phyloP scores from a whole-genome alignment of 768 basidiomycete genomes.

The Tricholoma sp. region DNA sequence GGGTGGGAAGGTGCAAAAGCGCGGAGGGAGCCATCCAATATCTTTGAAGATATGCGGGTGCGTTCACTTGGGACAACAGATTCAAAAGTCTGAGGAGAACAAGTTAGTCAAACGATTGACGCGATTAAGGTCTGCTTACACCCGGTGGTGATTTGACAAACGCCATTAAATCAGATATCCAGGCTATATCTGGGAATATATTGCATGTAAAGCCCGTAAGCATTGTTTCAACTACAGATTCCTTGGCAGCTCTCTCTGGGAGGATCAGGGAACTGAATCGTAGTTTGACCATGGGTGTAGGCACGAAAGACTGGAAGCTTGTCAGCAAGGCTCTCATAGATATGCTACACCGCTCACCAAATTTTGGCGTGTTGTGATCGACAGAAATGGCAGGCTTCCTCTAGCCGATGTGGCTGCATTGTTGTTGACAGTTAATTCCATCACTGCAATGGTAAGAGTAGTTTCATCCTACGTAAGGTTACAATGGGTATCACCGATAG shows the following conservation, averaged over 20 bases:
- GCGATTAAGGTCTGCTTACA: slow-evolving; percentile 40
- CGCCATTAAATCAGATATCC: slow-evolving; percentile 52
- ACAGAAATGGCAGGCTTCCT: slow-evolving; percentile 38
- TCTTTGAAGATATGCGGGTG: slow-evolving; percentile 61
- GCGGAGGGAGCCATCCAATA: slow-evolving; percentile 65
- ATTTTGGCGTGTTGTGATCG: slow-evolving; percentile 50
- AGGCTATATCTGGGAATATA: slow-evolving; percentile 55
- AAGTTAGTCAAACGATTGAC: neutral
- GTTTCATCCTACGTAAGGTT: slow-evolving; percentile 58
- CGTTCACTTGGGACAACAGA: slow-evolving; percentile 87
- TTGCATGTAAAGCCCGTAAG: slow-evolving; percentile 62
- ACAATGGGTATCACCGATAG: neutral
- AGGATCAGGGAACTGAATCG: slow-evolving; percentile 62
- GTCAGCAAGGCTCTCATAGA: neutral
- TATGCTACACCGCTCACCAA: slow-evolving; percentile 40
- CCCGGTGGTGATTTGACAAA: slow-evolving; percentile 86
- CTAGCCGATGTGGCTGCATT: slow-evolving; percentile 26
- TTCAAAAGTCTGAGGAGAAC: slow-evolving; percentile 66
- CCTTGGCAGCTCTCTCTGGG: slow-evolving; percentile 64
- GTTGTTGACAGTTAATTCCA: slow-evolving; percentile 57
- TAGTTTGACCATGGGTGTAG: slow-evolving; percentile 53
- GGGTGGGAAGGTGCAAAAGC: slow-evolving; percentile 49
- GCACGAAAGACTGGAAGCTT: slow-evolving; percentile 32
- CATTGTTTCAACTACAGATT: slow-evolving; percentile 65
- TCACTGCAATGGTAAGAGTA: slow-evolving; percentile 54